Conservation (phyloP, 257 asterid genomes). For the Fraxinus excelsior region DNA sequence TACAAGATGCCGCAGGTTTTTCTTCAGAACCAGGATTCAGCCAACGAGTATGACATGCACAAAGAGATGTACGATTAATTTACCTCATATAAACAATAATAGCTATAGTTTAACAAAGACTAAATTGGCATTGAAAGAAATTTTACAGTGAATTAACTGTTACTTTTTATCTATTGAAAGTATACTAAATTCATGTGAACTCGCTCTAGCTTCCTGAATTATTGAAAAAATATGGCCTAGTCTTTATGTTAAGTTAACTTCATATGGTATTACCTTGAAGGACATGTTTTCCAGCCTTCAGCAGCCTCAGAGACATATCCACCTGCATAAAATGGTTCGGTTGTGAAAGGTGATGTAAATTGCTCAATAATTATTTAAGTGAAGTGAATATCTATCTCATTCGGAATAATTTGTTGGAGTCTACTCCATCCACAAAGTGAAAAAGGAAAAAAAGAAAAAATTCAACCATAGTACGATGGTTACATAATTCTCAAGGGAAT, state of each 20-base stretch:
- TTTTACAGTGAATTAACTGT: background rate
- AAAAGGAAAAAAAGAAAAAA: background rate
- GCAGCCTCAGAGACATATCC: slow-evolving; percentile 79
- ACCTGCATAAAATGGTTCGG: slow-evolving; percentile 55
- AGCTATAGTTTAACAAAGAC: slow-evolving; percentile 5
- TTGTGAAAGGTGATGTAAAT: slow-evolving; percentile 20
- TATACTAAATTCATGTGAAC: background rate
- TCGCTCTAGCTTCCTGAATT: slow-evolving; percentile 4
- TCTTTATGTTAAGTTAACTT: slow-evolving; percentile 4
- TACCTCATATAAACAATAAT: slow-evolving; percentile 21
- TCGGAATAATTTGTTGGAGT: background rate
- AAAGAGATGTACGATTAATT: slow-evolving; percentile 43
- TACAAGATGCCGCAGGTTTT: slow-evolving; percentile 90
- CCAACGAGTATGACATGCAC: slow-evolving; percentile 46
- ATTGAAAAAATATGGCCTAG: slow-evolving; percentile 15
- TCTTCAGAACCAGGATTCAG: slow-evolving; percentile 52
- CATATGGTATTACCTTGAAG: slow-evolving; percentile 70
- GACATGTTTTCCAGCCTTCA: slow-evolving; percentile 88
- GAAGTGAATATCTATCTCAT: slow-evolving; percentile 16
- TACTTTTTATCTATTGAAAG: background rate
- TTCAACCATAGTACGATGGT: background rate
- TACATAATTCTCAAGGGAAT: background rate
- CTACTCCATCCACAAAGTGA: background rate
- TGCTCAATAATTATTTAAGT: slow-evolving; percentile 5
- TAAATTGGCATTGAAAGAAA: background rate